A percentile compares a stretch with the other conserved stretches of the same genome.
Conservation (phyloP, 768 basidiomycete species). For the Amanita jacksonii region DNA sequence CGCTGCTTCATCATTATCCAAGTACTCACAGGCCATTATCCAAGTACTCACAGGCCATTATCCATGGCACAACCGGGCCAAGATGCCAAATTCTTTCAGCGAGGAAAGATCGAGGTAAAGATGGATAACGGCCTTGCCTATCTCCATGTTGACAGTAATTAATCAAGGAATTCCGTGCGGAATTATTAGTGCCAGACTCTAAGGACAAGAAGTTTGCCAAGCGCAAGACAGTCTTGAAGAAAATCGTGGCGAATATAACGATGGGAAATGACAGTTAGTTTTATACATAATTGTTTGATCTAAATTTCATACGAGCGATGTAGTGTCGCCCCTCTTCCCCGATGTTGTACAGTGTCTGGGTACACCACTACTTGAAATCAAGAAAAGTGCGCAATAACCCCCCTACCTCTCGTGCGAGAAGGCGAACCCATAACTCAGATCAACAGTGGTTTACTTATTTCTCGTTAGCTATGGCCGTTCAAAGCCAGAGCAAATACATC, state of each 20-base stretch:
- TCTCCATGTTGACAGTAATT: background rate
- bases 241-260: slow-evolving; percentile 97
- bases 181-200: slow-evolving; percentile 82
- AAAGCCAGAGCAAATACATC: slow-evolving; percentile 87
- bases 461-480: slow-evolving; percentile 93
- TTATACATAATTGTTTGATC: slow-evolving; percentile 14
- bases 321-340: slow-evolving; percentile 92
- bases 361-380: slow-evolving; percentile 94
- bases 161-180: slow-evolving; percentile 75
- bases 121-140: background rate
- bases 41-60: background rate
- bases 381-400: slow-evolving; percentile 67
- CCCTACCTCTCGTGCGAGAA: slow-evolving; percentile 2
- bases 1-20: background rate
- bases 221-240: slow-evolving; percentile 91
- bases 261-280: slow-evolving; percentile 98
- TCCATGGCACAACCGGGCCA: slow-evolving; percentile 54
- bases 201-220: slow-evolving; percentile 97
- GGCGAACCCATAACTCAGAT: slow-evolving; percentile 11
- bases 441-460: slow-evolving; percentile 92
- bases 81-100: slow-evolving; percentile 87
- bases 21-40: background rate
- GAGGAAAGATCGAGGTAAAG: slow-evolving; percentile 82
- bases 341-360: slow-evolving; percentile 92
- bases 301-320: slow-evolving; percentile 5